Conservation (phyloP, 169 alveolate species). For the Toxoplasma gondii region DNA sequence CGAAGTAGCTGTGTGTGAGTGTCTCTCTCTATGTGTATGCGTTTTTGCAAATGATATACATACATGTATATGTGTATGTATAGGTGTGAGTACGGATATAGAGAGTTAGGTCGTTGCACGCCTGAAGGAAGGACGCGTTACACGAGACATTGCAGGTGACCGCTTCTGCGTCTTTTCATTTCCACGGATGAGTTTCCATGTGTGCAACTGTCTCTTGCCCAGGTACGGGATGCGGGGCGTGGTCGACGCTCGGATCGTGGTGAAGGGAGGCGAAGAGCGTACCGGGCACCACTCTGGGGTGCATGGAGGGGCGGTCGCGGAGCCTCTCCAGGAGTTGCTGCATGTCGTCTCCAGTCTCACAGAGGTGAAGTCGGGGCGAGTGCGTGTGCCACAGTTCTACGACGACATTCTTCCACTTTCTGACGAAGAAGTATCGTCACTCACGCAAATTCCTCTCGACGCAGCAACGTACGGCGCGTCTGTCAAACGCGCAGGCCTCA, state of each 20-base stretch:
- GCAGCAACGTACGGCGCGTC: neutral
- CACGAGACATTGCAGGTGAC: too few relatives aligned
- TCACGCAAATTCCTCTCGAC: neutral
- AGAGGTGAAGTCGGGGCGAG: constrained; percentile 53
- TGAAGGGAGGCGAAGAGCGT: constrained; percentile 39
- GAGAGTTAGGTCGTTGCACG: too few relatives aligned
- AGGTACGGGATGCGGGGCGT: constrained; percentile 74
- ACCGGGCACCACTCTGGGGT: constrained; percentile 69
- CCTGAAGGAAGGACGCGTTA: too few relatives aligned
- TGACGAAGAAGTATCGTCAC: constrained; percentile 33
- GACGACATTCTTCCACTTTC: constrained; percentile 49
- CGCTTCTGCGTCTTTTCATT: too few relatives aligned
- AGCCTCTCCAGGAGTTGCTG: constrained; percentile 66
- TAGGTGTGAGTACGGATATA: neutral
- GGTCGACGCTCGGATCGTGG: constrained; percentile 58
- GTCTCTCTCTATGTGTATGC: neutral
- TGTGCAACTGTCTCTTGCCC: neutral
- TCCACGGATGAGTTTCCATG: too few relatives aligned
- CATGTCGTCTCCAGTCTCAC: constrained; percentile 41
- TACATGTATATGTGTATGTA: neutral
- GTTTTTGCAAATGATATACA: neutral
- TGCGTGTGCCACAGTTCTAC: constrained; percentile 56
- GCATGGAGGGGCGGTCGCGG: constrained; percentile 73
- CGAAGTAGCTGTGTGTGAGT: neutral
- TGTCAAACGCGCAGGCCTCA: neutral